phyloP scores from a whole-genome alignment of 2,329 filamentous ascomycete species.

The Penicillium oxalicum region DNA sequence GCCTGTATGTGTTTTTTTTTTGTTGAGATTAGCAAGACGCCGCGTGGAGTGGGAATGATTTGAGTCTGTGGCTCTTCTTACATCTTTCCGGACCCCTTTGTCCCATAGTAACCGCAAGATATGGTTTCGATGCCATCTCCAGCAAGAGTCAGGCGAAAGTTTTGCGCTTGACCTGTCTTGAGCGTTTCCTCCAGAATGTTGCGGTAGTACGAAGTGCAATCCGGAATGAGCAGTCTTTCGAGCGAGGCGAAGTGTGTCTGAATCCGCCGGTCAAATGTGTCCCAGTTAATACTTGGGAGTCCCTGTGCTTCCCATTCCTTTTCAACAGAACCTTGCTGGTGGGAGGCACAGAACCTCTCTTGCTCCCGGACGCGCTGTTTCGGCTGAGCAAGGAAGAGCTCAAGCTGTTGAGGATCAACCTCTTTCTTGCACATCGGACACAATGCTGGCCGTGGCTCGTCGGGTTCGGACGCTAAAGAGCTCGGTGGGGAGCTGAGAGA shows the following conservation, averaged over 20 bases:
- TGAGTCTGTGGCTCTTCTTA: conserved; percentile 32
- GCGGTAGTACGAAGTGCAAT: conserved; percentile 54
- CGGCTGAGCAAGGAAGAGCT: conserved; percentile 42
- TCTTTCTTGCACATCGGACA: conserved; percentile 64
- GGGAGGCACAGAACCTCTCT: conserved; percentile 56
- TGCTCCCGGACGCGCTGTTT: conserved; percentile 33
- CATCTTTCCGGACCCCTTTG: conserved; percentile 65
- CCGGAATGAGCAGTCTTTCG: conserved; percentile 52
- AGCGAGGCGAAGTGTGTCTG: conserved; percentile 51
- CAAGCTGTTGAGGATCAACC: conserved; percentile 53
- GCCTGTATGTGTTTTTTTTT: conserved; percentile 21
- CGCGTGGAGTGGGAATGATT: no score
- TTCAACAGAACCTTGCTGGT: conserved; percentile 53
- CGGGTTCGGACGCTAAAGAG: conserved; percentile 17
- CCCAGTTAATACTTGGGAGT: conserved; percentile 71
- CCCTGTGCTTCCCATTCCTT: conserved; percentile 46
- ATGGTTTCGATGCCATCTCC: conserved; percentile 47
- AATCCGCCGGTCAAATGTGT: conserved; percentile 54
- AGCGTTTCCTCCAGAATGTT: conserved; percentile 51
- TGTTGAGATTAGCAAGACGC: not conserved
- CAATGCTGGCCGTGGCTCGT: conserved; percentile 21
- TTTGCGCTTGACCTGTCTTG: conserved; percentile 54
- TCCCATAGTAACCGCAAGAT: conserved; percentile 78
- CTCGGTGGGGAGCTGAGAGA: conserved; percentile 30
- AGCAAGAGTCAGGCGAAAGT: conserved; percentile 50